Evolutionary conservation across 1,139 yeast genomes (phyloP).

Genomic region (Taphrina communis): DNA sequence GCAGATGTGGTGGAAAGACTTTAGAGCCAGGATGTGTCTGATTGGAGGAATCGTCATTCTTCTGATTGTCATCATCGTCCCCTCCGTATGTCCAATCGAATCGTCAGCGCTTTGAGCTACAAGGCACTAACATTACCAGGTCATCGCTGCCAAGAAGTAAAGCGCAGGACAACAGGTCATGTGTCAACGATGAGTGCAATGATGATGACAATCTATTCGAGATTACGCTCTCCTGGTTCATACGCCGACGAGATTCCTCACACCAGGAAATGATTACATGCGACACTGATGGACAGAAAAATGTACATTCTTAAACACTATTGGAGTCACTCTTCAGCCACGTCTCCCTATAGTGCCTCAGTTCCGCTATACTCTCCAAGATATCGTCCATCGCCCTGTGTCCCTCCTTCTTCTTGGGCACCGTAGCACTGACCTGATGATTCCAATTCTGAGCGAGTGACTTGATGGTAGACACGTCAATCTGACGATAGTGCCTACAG

Average conservation of each 20-base stretch:
- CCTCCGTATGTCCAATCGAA: conserved; percentile 61
- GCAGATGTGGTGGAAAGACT: conserved; percentile 99
- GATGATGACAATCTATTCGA: background rate
- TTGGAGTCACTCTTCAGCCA: conserved; percentile 52
- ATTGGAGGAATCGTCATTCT: conserved; percentile 80
- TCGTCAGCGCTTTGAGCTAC: no score
- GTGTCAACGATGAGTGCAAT: no score
- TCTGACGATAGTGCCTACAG: conserved; percentile 68
- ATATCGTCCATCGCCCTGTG: conserved; percentile 93
- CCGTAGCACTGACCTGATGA: conserved; percentile 61
- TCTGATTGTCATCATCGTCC: conserved; percentile 84
- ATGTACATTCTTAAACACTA: conserved; percentile 1
- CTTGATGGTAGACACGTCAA: conserved; percentile 84
- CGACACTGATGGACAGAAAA: conserved; percentile 3
- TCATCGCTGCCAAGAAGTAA: conserved; percentile 39
- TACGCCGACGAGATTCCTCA: background rate
- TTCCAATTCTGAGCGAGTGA: conserved; percentile 83
- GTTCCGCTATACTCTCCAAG: conserved; percentile 81
- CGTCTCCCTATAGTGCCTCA: conserved; percentile 74
- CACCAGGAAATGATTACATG: background rate
- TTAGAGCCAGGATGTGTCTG: conserved; percentile 94
- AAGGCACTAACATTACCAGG: conserved; percentile 17
- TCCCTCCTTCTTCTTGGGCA: conserved; percentile 65
- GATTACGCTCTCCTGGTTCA: background rate
- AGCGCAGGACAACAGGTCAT: background rate